phyloP scores from a whole-genome alignment of 192 early-diverging fungal species.

The Geranomyces michiganensis region DNA sequence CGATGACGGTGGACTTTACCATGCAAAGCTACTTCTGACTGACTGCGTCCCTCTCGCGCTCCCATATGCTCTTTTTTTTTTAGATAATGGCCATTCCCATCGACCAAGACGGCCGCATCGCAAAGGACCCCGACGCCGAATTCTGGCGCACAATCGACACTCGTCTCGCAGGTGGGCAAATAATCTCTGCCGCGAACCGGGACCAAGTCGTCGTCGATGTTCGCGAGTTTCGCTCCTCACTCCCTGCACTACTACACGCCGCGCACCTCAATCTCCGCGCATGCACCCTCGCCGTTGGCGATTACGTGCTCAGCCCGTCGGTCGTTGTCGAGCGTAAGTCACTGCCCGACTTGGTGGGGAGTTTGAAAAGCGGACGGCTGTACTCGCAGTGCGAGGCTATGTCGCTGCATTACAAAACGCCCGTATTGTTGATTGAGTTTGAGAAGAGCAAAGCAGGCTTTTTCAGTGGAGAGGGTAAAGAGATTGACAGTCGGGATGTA shows the following conservation, averaged over 20 bases:
- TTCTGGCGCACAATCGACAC: conserved; percentile 62
- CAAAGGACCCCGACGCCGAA: conserved; percentile 46
- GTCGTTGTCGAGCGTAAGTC: conserved; percentile 94
- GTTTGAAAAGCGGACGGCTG: conserved; percentile 80
- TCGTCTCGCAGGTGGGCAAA: conserved; percentile 67
- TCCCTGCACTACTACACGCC: conserved; percentile 85
- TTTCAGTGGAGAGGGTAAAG: background rate
- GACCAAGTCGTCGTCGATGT: conserved; percentile 79
- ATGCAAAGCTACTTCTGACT: too few species aligned
- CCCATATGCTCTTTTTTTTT: background rate
- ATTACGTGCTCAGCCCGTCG: conserved; percentile 85
- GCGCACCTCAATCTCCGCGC: conserved; percentile 74
- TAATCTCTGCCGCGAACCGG: conserved; percentile 16
- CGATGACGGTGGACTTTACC: too few species aligned
- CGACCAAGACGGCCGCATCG: conserved; percentile 58
- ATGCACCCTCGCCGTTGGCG: conserved; percentile 88
- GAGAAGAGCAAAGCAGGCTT: conserved; percentile 79
- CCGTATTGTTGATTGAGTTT: conserved; percentile 91
- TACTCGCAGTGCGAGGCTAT: conserved; percentile 92
- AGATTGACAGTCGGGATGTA: conserved; percentile 33
- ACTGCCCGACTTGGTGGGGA: conserved; percentile 82
- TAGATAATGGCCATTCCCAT: conserved; percentile 79
- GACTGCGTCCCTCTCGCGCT: background rate
- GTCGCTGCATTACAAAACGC: conserved; percentile 76
- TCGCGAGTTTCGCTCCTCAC: conserved; percentile 88